These are phyloP conservation scores for Schrenkiella parvula DNA, from an alignment of 345 rosid species.

Conservation along the genomic window DNA sequence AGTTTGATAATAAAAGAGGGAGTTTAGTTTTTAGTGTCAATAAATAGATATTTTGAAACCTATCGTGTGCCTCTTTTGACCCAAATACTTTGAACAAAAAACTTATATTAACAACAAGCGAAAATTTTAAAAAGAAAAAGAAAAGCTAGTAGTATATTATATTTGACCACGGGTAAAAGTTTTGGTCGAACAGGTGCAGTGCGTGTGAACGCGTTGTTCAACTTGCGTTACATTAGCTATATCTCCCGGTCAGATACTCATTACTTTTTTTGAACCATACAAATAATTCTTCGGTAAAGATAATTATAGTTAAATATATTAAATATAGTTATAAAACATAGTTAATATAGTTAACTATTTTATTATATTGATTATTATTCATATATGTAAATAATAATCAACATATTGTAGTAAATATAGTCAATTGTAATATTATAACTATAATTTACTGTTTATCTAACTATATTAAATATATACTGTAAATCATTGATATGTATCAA, in stretches of 20 bases:
- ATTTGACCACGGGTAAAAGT: background rate
- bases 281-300: too few relatives aligned
- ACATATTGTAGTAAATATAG: too few relatives aligned
- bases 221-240: background rate
- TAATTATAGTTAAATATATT: too few relatives aligned
- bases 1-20: background rate
- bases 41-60: background rate
- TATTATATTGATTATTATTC: too few relatives aligned
- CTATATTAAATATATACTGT: too few relatives aligned
- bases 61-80: constrained; percentile 21
- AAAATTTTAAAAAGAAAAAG: background rate
- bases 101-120: background rate
- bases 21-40: background rate
- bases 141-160: background rate
- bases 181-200: background rate
- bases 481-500: too few relatives aligned
- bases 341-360: too few relatives aligned
- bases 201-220: constrained; percentile 10
- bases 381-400: too few relatives aligned
- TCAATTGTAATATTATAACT: too few relatives aligned
- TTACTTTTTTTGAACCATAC: too few relatives aligned
- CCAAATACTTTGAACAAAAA: background rate
- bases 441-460: too few relatives aligned
- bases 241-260: background rate
- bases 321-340: too few relatives aligned